A percentile compares a stretch with the other conserved stretches of the same genome.
Conservation (phyloP, 176 grass and related monocot species). For the Bolboschoenus planiculmis region DNA sequence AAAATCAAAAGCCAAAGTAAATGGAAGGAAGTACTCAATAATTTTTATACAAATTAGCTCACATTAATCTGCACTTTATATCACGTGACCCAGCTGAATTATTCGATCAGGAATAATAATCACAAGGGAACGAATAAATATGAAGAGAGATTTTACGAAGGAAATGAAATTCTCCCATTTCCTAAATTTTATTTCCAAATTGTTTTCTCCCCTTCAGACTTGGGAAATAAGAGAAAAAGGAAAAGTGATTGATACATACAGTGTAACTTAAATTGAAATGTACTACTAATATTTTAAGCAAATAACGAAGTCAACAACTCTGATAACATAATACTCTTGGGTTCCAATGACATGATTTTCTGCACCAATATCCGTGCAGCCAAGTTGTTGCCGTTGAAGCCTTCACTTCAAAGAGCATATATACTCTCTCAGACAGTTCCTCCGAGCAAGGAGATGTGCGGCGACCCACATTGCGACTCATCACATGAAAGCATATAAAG, state of each 20-base stretch:
- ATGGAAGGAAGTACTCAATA: neutral
- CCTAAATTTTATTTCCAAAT: conserved; percentile 1
- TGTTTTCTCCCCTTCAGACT: neutral
- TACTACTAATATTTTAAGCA: neutral
- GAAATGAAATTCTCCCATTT: conserved; percentile 41
- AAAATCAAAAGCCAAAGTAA: neutral
- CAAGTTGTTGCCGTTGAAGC: neutral
- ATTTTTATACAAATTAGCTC: neutral
- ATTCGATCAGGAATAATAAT: neutral
- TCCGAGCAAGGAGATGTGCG: neutral
- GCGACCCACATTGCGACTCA: neutral
- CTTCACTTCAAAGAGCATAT: no score
- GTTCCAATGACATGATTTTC: neutral
- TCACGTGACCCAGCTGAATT: neutral
- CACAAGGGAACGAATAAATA: neutral
- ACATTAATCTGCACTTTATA: neutral
- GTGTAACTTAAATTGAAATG: neutral
- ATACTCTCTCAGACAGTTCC: no score
- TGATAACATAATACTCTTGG: neutral
- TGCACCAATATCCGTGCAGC: neutral
- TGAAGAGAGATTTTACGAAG: neutral
- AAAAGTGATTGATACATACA: neutral
- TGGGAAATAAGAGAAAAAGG: neutral
- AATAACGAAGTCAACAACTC: conserved; percentile 1
- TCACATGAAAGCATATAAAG: neutral